These are phyloP conservation scores for Castanea sativa DNA, from an alignment of 306 rosid species.

Conservation along the genomic window DNA sequence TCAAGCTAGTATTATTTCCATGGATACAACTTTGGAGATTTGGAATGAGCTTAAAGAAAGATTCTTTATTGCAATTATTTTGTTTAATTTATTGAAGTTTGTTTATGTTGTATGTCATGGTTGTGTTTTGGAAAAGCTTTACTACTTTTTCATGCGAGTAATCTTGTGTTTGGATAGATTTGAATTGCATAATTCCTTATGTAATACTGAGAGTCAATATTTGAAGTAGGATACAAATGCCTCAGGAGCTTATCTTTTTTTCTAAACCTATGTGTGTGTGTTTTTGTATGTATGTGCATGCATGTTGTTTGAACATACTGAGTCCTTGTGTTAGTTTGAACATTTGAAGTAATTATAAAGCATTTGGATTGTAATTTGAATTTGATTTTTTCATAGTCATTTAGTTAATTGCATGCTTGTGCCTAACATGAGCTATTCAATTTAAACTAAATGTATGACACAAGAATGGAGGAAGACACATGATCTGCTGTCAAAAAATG, in stretches of 20 bases:
- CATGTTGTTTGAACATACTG: not conserved
- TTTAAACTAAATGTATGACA: not conserved
- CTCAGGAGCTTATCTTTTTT: not conserved
- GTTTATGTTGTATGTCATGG: no score
- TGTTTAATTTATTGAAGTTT: no score
- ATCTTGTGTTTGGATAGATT: no score
- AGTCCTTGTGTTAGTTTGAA: not conserved
- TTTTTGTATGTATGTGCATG: not conserved
- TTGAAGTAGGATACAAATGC: not conserved
- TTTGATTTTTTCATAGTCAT: not conserved
- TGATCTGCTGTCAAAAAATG: not conserved
- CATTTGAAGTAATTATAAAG: not conserved
- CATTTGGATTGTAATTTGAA: not conserved
- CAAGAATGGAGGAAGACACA: not conserved
- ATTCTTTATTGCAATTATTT: fast-evolving
- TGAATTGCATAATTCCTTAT: no score
- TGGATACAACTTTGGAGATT: no score
- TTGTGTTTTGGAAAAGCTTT: no score
- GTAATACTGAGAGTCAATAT: no score
- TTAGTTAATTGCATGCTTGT: not conserved
- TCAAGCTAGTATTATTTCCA: no score
- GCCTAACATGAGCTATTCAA: not conserved
- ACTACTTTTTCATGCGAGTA: no score
- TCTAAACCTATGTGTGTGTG: no score
- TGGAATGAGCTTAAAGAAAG: no score